Evolutionary conservation across 257 asterid genomes (phyloP), one percentile per base, ranked within the genome.

Genomic region (Penstemon barbatus): DNA sequence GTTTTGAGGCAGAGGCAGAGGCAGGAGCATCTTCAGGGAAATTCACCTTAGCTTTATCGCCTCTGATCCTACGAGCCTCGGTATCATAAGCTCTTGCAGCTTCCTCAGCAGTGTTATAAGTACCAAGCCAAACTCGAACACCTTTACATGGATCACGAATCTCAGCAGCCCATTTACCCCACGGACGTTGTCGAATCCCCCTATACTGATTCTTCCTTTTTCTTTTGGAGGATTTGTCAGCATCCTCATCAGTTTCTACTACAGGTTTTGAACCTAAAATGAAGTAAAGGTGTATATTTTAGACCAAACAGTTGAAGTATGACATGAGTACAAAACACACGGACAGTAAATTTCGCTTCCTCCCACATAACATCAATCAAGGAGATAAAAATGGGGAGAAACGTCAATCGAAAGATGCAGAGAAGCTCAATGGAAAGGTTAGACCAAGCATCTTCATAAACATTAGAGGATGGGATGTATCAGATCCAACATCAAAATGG

Each of bases 151-250:
- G 99, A 56, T 94, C 99, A 52, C 99, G 98, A 25, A 94, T 94
- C 86, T 94, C 99, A 76, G 99, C 98, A 0, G 99, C 99, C 99
- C 99, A 94, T 79, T 91, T 94, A 18, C 99, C 99, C 99, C 98
- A 94, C 7, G 99, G 99, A 8, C 99, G 94, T 61, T 94, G 99
- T 56, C 99, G 82, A 73, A 94, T 94, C 39, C 99, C 99, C 75
- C 99, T 75, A 61, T 89, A 94, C 65, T 91, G 98, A 74, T 89
- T 94, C 83, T 87, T 94, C 88, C 98, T 87, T 87, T 91, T 94
- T 71, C 96, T 82, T 69, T 87, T 94, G 4, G 90, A 83, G 68
- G 89, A 80, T 74, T 85, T 89, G 3, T 80, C 95, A 79, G 76
- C 55, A 44, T 89, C 89, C 61, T 80, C 86, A 40, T 78, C 87